phyloP scores from a whole-genome alignment of 805 yeast species.

The Candida germanica region DNA sequence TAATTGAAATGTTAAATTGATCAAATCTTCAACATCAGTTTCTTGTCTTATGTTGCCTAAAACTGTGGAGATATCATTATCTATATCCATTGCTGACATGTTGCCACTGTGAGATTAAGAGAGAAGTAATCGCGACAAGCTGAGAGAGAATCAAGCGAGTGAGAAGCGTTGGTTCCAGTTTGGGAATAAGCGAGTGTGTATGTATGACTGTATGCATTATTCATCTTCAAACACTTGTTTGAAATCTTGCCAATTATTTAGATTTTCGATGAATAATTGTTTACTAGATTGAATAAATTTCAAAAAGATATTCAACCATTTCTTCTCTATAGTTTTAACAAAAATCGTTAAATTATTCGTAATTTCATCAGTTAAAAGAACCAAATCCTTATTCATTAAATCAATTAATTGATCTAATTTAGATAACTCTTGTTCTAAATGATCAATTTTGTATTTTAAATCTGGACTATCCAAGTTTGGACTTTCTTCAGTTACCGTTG shows the following conservation, averaged over 20 bases:
- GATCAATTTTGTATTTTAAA: constrained; percentile 21
- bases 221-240: constrained; percentile 11
- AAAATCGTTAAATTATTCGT: constrained; percentile 37
- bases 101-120: too few species aligned
- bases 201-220: neutral
- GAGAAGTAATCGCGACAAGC: neutral
- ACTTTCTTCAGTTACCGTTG: neutral
- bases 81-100: constrained; percentile 32
- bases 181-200: too few species aligned
- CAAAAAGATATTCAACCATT: constrained; percentile 38
- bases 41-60: constrained; percentile 63
- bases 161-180: neutral
- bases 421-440: constrained; percentile 38
- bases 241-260: constrained; percentile 33
- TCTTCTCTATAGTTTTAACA: constrained; percentile 37
- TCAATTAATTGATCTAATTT: constrained; percentile 49
- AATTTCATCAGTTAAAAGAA: constrained; percentile 42
- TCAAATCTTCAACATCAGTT: constrained; percentile 57
- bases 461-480: constrained; percentile 2
- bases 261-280: constrained; percentile 28
- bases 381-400: constrained; percentile 42
- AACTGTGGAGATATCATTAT: constrained; percentile 41
- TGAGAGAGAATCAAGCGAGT: neutral
- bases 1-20: constrained; percentile 59
- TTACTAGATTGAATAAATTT: constrained; percentile 34